phyloP scores from a whole-genome alignment of 805 yeast species.

The Pichia pseudocactophila region DNA sequence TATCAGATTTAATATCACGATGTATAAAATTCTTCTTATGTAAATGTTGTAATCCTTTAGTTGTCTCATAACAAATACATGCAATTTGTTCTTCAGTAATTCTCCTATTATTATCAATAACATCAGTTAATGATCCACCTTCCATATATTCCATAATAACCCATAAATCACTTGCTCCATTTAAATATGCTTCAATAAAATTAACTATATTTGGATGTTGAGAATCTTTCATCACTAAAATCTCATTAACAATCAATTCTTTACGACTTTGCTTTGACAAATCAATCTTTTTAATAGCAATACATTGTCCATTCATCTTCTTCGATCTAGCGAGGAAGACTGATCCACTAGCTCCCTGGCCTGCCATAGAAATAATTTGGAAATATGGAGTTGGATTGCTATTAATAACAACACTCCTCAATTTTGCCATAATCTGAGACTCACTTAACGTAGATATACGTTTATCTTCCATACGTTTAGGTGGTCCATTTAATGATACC shows the following conservation, averaged over 20 bases:
- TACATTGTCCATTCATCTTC: conserved; percentile 45
- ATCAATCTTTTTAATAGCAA: conserved; percentile 96
- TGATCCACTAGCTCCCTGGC: conserved; percentile 97
- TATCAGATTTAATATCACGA: conserved; percentile 94
- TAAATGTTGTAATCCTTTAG: conserved; percentile 83
- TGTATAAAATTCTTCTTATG: conserved; percentile 92
- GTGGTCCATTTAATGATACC: neutral
- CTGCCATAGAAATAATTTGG: conserved; percentile 74
- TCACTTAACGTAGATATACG: conserved; percentile 67
- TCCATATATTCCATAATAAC: conserved; percentile 99
- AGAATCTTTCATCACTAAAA: conserved; percentile 91
- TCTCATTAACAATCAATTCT: conserved; percentile 92
- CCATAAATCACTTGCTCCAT: conserved; percentile 80
- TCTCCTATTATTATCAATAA: conserved; percentile 78
- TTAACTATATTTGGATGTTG: conserved; percentile 93
- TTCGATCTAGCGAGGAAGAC: conserved; percentile 77
- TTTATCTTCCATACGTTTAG: conserved; percentile 31
- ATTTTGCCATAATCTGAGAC: conserved; percentile 72
- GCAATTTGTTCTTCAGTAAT: conserved; percentile 86
- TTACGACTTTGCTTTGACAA: conserved; percentile 85
- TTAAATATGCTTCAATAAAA: conserved; percentile 80
- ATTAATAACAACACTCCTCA: conserved; percentile 72
- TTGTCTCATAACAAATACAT: conserved; percentile 81
- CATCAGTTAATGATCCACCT: conserved; percentile 95
- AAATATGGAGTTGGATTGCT: conserved; percentile 81